Conservation (phyloP, 129 eudicot species). For the Flaveria sonorensis region DNA sequence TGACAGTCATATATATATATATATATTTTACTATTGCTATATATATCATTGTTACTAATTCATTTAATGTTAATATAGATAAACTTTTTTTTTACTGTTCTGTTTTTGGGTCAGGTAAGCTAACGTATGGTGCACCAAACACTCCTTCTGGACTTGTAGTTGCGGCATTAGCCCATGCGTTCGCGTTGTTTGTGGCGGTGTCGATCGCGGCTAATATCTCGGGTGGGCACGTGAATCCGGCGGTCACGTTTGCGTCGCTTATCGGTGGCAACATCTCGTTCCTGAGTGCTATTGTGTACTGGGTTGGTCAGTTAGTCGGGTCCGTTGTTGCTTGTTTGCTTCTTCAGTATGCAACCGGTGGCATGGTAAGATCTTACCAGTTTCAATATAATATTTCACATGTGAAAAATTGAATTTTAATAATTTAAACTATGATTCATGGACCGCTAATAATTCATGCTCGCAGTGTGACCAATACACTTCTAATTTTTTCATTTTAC, state of each 20-base stretch:
- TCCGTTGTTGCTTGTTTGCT: conserved; percentile 71
- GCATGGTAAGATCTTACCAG: conserved; percentile 45
- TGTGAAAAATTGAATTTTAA: too few relatives aligned
- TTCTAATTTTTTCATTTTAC: too few relatives aligned
- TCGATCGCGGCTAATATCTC: conserved; percentile 70
- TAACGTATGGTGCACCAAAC: conserved; percentile 47
- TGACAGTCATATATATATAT: too few relatives aligned
- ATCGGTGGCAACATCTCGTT: conserved; percentile 72
- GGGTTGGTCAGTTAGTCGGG: conserved; percentile 67
- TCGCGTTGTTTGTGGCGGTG: conserved; percentile 67
- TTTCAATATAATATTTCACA: not conserved
- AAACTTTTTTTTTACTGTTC: not conserved
- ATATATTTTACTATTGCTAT: too few relatives aligned
- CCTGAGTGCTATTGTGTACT: conserved; percentile 57
- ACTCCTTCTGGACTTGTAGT: conserved; percentile 59
- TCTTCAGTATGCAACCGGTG: conserved; percentile 71
- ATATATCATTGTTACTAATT: too few relatives aligned
- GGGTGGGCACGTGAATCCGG: conserved; percentile 80
- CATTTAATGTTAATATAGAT: not conserved
- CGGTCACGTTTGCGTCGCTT: conserved; percentile 71
- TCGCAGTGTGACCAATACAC: too few relatives aligned
- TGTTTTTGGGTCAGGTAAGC: conserved; percentile 45
- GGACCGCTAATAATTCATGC: too few relatives aligned
- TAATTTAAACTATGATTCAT: too few relatives aligned
- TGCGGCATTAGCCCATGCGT: conserved; percentile 68